A percentile compares a stretch with the other conserved stretches of the same genome.
phyloP scores from a whole-genome alignment of 768 basidiomycete genomes.

The Tremella fuciformis region DNA sequence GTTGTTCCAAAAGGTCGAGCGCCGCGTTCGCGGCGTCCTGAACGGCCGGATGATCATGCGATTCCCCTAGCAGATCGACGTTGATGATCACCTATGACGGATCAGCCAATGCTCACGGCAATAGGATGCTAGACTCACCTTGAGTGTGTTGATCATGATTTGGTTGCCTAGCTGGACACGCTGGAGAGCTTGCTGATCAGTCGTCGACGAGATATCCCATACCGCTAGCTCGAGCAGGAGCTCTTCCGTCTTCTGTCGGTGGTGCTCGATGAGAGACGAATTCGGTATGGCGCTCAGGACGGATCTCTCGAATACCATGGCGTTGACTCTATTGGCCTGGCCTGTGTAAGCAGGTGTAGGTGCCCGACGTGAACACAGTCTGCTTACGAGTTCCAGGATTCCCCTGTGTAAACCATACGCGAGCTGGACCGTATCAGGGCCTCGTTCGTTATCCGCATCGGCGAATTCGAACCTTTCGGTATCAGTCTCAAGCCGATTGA shows the following conservation, averaged over 20 bases:
- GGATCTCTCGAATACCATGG: constrained; percentile 14
- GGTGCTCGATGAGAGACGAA: constrained; percentile 3
- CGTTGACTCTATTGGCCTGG: constrained; percentile 24
- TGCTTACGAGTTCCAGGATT: constrained; percentile 19
- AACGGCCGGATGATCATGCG: constrained; percentile 16
- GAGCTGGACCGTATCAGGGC: constrained; percentile 14
- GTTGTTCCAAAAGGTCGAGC: constrained; percentile 7
- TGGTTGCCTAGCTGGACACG: constrained; percentile 18
- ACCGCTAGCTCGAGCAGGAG: constrained; percentile 19
- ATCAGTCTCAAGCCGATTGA: background rate
- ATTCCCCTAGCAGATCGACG: constrained; percentile 13
- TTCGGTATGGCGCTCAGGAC: constrained; percentile 8
- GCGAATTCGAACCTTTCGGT: constrained; percentile 19
- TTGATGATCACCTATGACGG: constrained; percentile 11
- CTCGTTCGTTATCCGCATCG: background rate
- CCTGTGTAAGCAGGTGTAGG: background rate
- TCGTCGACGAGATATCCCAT: constrained; percentile 12
- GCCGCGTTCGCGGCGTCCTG: constrained; percentile 11
- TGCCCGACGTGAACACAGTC: too few species aligned
- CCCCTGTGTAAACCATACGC: constrained; percentile 21
- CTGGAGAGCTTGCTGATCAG: constrained; percentile 3
- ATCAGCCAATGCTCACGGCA: too few species aligned
- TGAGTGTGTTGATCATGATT: constrained; percentile 14
- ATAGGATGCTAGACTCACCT: constrained; percentile 5
- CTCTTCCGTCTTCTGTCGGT: constrained; percentile 19